These are phyloP conservation scores for Mitragyna speciosa DNA, from an alignment of 257 asterid species.

Conservation along the genomic window DNA sequence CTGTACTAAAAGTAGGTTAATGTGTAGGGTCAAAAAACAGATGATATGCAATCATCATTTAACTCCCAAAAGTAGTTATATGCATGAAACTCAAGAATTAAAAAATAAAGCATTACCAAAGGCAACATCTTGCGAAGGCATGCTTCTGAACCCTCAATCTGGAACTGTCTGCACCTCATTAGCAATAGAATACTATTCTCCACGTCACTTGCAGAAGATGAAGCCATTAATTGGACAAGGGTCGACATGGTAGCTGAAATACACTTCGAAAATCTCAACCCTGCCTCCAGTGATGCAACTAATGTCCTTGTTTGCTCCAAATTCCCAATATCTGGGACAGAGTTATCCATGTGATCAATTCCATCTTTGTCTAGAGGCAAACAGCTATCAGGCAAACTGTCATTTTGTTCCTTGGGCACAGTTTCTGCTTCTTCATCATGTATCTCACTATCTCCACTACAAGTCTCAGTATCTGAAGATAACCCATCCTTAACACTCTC, in stretches of 20 bases:
- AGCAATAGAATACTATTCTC: constrained; percentile 86
- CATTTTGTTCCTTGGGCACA: constrained; percentile 37
- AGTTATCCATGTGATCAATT: constrained; percentile 37
- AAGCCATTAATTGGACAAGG: constrained; percentile 95
- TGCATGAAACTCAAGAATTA: constrained; percentile 13
- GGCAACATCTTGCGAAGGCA: constrained; percentile 97
- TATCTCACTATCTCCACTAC: constrained; percentile 57
- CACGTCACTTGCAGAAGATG: constrained; percentile 94
- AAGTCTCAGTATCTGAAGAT: constrained; percentile 46
- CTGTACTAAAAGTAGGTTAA: constrained; percentile 36
- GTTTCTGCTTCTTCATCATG: constrained; percentile 45
- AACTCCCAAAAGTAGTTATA: not conserved
- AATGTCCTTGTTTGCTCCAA: constrained; percentile 91
- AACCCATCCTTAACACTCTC: constrained; percentile 39
- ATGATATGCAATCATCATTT: constrained; percentile 2
- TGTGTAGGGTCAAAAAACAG: not conserved
- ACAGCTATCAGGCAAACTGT: constrained; percentile 72
- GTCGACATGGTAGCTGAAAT: constrained; percentile 72
- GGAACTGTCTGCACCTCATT: constrained; percentile 97
- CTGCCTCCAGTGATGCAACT: constrained; percentile 96
- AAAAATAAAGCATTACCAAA: constrained; percentile 61
- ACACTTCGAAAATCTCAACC: constrained; percentile 83
- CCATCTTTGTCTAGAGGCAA: constrained; percentile 45
- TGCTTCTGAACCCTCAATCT: constrained; percentile 87
- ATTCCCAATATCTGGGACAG: constrained; percentile 92